A percentile compares a stretch with the other conserved stretches of the same genome.
Evolutionary conservation across 495 filamentous ascomycete species (phyloP).

Genomic region (Arthonia radiata): DNA sequence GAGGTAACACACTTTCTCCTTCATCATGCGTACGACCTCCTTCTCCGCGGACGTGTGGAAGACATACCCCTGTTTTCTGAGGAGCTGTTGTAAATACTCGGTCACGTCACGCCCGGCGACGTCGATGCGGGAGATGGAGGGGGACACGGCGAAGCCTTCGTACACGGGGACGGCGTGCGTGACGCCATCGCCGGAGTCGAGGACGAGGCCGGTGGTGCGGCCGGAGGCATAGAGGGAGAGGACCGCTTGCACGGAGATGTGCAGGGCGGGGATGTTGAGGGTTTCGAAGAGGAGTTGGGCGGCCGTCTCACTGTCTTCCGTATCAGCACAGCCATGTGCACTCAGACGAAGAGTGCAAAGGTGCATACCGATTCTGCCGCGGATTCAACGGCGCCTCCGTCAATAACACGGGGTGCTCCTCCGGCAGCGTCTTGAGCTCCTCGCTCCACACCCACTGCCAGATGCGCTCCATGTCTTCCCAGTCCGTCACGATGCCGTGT

Average conservation of each 20-base stretch:
- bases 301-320: too few species aligned
- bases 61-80: slow-evolving; percentile 79
- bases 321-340: too few species aligned
- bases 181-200: slow-evolving; percentile 90
- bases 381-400: slow-evolving; percentile 96
- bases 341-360: too few species aligned
- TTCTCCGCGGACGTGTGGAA: slow-evolving; percentile 97
- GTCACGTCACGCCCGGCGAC: slow-evolving; percentile 97
- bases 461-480: slow-evolving; percentile 99
- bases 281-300: slow-evolving; percentile 98
- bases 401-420: slow-evolving; percentile 94
- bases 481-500: slow-evolving; percentile 96
- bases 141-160: slow-evolving; percentile 91
- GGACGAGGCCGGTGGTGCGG: slow-evolving; percentile 83
- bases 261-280: slow-evolving; percentile 91
- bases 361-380: slow-evolving; percentile 79
- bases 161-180: slow-evolving; percentile 95
- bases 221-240: slow-evolving; percentile 91
- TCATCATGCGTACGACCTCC: slow-evolving; percentile 88
- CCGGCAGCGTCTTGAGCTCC: slow-evolving; percentile 79
- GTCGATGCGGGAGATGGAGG: slow-evolving; percentile 82
- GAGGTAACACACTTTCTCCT: slow-evolving; percentile 84
- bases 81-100: slow-evolving; percentile 73
- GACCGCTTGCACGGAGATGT: slow-evolving; percentile 91
- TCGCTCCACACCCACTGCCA: slow-evolving; percentile 74